phyloP scores from a whole-genome alignment of 345 rosid species.

The Raphanus sativus region DNA sequence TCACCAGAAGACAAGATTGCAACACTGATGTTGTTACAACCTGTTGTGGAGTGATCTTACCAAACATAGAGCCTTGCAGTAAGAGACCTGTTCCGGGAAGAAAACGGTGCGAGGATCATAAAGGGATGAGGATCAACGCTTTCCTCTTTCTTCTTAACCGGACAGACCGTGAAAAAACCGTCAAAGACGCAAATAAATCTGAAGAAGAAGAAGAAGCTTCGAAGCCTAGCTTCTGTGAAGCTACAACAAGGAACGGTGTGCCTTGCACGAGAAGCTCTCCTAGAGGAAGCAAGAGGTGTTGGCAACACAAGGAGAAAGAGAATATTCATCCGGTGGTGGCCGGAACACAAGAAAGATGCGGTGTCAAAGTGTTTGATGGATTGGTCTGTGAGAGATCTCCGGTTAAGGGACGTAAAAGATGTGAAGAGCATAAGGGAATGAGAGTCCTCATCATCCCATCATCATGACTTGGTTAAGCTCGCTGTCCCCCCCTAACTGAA shows the following conservation, averaged over 20 bases:
- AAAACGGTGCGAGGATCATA: conserved; percentile 63
- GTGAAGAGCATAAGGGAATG: conserved; percentile 42
- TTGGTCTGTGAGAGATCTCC: conserved; percentile 37
- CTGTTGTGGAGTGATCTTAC: conserved; percentile 32
- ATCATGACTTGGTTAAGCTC: conserved; percentile 4
- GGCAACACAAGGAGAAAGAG: conserved; percentile 56
- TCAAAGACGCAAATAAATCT: background rate
- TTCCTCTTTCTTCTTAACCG: conserved; percentile 32
- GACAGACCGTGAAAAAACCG: conserved; percentile 32
- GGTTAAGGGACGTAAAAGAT: conserved; percentile 36
- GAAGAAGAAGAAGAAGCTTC: background rate
- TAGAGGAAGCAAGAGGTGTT: conserved; percentile 52
- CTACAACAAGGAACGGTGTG: conserved; percentile 46
- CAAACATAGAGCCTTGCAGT: conserved; percentile 45
- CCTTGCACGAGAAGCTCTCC: conserved; percentile 47
- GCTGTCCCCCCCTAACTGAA: background rate
- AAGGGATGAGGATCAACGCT: conserved; percentile 58
- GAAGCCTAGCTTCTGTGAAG: conserved; percentile 46
- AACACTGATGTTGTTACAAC: conserved; percentile 9
- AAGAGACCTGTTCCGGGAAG: conserved; percentile 53
- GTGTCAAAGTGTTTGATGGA: conserved; percentile 32
- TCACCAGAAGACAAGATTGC: conserved; percentile 2
- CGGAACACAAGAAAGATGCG: conserved; percentile 24
- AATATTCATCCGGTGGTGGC: background rate
- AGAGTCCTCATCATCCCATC: conserved; percentile 13